Evolutionary conservation across 805 yeast species (phyloP), one percentile per base, ranked within the genome.

Genomic region (Pichia deserticola): DNA sequence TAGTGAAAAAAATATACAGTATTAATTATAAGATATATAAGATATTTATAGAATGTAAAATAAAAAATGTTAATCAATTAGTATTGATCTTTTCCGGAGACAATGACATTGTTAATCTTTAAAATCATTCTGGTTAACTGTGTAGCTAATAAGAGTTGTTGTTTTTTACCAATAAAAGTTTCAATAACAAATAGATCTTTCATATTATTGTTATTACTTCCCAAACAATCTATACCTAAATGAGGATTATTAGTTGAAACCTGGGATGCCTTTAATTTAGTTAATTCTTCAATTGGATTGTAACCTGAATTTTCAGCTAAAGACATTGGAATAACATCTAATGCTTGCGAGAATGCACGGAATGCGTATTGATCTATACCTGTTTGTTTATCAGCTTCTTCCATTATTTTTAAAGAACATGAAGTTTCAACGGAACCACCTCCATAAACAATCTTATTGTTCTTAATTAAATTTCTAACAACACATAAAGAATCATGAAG

Each of bases 401-500:
- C 87, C 50, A 89, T 75, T 13, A 93, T 96, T 15, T 93, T 95
- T 58, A 93, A 71, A 12, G 98, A 89, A 74, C 96, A 86, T 3
- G 96, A 78, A 47, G 93, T 82, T 72, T 93, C 99, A 36, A 98
- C 95, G 27, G 99, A 96, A 58, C 99, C 99, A 60, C 99, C 99
- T 55, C 99, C 99, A 63, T 93, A 93, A n/a, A 95, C 97, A 42
- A 93, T 88, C 67, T 97, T 79, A 65, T 82, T 84, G 67, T 95
- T 98, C 61, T 84, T 81, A 46, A 95, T 84, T 65, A 93, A 78
- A 71, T 93, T 95, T 72, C 99, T 86, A 32, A 93, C 99, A 42
- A 95, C 99, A 72, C 99, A 92, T 51, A 93, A 73, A 8, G 99
- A 87, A 66, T 93, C 99, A 62, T 93, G 98, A 51, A 93, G 75